These are phyloP conservation scores for Umbilicus rupestris DNA, from an alignment of 164 flowering plant genomes.

Conservation along the genomic window DNA sequence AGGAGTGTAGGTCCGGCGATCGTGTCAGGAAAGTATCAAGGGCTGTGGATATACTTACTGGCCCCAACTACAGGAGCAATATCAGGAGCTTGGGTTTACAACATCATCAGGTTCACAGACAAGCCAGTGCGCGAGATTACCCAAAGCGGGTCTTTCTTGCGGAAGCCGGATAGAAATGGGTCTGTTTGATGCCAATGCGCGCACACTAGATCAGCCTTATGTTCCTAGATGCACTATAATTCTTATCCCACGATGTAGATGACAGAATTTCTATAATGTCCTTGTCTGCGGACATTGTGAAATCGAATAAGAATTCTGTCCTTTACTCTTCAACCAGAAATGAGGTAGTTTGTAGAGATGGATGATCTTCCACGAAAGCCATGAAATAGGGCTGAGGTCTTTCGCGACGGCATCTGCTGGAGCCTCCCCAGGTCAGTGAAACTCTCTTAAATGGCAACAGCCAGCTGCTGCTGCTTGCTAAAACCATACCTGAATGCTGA, in stretches of 20 bases:
- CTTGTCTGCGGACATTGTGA: neutral
- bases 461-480: neutral
- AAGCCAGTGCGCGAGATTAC: constrained; percentile 74
- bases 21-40: constrained; percentile 28
- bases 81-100: constrained; percentile 70
- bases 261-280: neutral
- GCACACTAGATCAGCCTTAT: neutral
- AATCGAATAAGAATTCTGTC: neutral
- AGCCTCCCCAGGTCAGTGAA: neutral
- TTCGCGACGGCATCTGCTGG: neutral
- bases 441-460: neutral
- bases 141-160: constrained; percentile 44
- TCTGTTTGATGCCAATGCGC: neutral
- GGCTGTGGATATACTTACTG: constrained; percentile 62
- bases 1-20: constrained; percentile 90
- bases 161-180: constrained; percentile 2
- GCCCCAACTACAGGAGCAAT: constrained; percentile 57
- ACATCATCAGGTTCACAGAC: constrained; percentile 61
- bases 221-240: neutral
- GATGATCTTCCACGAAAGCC: neutral
- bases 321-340: too few relatives aligned
- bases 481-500: too few relatives aligned
- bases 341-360: too few relatives aligned
- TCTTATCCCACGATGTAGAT: neutral
- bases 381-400: neutral